phyloP scores from a whole-genome alignment of 2,329 filamentous ascomycete species.

The Amylocarpus encephaloides region DNA sequence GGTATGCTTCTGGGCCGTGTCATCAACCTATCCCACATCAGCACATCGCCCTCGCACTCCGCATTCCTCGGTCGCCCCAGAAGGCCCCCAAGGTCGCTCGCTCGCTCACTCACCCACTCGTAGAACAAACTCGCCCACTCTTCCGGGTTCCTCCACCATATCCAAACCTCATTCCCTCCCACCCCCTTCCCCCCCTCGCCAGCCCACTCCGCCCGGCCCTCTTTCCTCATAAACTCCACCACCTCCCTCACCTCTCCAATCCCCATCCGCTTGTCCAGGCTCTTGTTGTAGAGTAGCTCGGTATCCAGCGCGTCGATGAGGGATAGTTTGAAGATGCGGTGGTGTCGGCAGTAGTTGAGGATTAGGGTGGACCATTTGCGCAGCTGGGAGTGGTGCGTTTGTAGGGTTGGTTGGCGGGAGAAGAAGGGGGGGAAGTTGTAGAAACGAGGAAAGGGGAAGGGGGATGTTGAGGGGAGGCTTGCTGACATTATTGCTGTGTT shows the following conservation, averaged over 20 bases:
- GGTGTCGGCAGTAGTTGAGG: conserved; percentile 73
- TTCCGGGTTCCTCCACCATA: conserved; percentile 81
- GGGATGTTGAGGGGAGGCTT: neutral
- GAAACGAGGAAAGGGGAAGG: conserved; percentile 53
- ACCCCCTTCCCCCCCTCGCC: conserved; percentile 32
- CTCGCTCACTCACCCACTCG: conserved; percentile 55
- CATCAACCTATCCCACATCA: conserved; percentile 49
- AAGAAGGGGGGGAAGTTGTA: conserved; percentile 82
- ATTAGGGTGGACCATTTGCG: conserved; percentile 82
- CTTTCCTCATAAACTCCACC: conserved; percentile 51
- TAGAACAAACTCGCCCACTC: conserved; percentile 82
- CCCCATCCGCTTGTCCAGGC: conserved; percentile 45
- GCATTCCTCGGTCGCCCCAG: neutral
- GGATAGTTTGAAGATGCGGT: conserved; percentile 70
- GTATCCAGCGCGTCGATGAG: conserved; percentile 55
- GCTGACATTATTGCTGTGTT: neutral
- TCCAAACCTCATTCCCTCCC: conserved; percentile 54
- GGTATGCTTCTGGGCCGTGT: conserved; percentile 78
- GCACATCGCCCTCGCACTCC: conserved; percentile 3
- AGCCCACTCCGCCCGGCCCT: conserved; percentile 63
- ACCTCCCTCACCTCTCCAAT: conserved; percentile 50
- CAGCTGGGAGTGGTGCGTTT: conserved; percentile 69
- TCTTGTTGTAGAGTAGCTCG: conserved; percentile 51
- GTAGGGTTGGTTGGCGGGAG: conserved; percentile 69
- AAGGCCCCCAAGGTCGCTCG: neutral